phyloP scores from a whole-genome alignment of 257 asterid genomes.

The Capsicum chinense region DNA sequence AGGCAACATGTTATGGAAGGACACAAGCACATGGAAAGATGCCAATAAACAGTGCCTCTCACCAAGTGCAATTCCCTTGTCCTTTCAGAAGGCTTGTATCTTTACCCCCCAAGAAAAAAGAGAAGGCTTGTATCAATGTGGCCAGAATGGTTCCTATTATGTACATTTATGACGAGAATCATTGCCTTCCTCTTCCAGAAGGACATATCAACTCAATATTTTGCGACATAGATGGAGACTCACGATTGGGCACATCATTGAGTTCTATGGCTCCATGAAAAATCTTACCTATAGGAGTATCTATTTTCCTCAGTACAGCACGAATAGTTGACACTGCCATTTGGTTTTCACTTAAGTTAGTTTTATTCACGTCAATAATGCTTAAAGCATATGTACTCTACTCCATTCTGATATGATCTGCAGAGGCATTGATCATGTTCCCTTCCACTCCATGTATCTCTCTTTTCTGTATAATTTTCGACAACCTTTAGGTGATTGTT shows the following conservation, averaged over 20 bases:
- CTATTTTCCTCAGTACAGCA: background rate
- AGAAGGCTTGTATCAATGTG: conserved; percentile 38
- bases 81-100: conserved; percentile 43
- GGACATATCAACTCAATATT: conserved; percentile 26
- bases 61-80: conserved; percentile 29
- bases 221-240: background rate
- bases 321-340: background rate
- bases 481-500: background rate
- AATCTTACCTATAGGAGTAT: background rate
- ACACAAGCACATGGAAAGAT: conserved; percentile 42
- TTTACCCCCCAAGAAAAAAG: no score
- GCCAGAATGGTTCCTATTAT: conserved; percentile 52
- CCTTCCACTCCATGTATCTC: background rate
- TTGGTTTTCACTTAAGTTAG: conserved; percentile 2
- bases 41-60: conserved; percentile 45
- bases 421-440: background rate
- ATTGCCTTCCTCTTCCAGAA: conserved; percentile 35
- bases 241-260: background rate
- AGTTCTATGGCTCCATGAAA: background rate
- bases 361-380: background rate
- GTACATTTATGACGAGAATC: conserved; percentile 39
- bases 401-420: background rate
- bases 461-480: background rate
- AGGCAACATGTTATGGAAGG: conserved; percentile 32
- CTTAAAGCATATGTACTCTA: background rate